Conservation (phyloP, 78 protist genomes). For the Pigoraptor vietnamica region DNA sequence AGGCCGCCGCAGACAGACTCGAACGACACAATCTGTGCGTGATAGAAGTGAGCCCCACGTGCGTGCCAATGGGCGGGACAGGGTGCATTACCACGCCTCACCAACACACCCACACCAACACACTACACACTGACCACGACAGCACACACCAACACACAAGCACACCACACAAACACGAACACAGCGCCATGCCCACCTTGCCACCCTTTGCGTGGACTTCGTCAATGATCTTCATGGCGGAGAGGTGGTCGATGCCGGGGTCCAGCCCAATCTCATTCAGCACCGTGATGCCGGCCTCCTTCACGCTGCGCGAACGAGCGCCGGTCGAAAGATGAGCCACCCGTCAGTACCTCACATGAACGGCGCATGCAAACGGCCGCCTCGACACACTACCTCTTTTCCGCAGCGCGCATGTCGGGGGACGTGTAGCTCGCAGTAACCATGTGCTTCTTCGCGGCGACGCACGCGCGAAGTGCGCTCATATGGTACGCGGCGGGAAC, state of each 20-base stretch:
- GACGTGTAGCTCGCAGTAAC: slow-evolving; percentile 28
- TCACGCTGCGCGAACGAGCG: neutral
- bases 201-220: neutral
- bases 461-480: neutral
- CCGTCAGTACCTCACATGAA: too few relatives aligned
- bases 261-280: slow-evolving; percentile 51
- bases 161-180: neutral
- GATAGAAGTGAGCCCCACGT: neutral
- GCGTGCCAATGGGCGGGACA: neutral
- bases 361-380: too few relatives aligned
- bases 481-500: neutral
- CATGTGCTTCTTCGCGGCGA: neutral
- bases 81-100: neutral
- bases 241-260: slow-evolving; percentile 46
- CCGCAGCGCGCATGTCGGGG: slow-evolving; percentile 12
- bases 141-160: neutral
- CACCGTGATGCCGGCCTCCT: neutral
- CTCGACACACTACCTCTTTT: too few relatives aligned
- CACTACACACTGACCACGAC: neutral
- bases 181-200: neutral
- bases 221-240: slow-evolving; percentile 23
- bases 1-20: slow-evolving; percentile 44
- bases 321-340: neutral
- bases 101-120: neutral
- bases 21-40: neutral